phyloP scores from a whole-genome alignment of 2,329 filamentous ascomycete genomes.

The Fusarium gaditjirri region DNA sequence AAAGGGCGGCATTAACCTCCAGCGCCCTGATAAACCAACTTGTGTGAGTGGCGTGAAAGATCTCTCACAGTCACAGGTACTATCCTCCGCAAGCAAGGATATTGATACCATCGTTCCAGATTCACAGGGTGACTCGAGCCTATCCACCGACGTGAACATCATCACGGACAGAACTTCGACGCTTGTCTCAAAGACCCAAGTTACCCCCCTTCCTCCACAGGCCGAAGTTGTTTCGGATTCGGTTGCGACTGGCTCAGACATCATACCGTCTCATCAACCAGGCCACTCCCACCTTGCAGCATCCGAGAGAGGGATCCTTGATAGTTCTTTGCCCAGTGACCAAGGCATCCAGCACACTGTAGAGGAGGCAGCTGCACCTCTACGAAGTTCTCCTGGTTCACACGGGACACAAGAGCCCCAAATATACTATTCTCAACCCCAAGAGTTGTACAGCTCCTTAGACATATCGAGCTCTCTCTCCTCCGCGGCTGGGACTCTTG shows the following conservation, averaged over 20 bases:
- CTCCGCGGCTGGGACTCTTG: neutral
- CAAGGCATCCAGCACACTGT: neutral
- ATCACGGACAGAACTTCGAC: neutral
- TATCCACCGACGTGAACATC: constrained; percentile 6
- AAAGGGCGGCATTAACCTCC: neutral
- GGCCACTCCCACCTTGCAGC: constrained; percentile 8
- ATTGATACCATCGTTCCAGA: constrained; percentile 33
- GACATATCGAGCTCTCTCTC: constrained; percentile 1
- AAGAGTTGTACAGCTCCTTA: neutral
- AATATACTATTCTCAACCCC: constrained; percentile 39
- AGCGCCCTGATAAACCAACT: neutral
- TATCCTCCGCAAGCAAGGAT: constrained; percentile 1
- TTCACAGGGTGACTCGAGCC: constrained; percentile 33
- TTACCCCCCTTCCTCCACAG: constrained; percentile 10
- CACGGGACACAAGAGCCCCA: constrained; percentile 2
- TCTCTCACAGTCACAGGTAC: neutral
- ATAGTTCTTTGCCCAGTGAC: neutral
- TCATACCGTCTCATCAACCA: constrained; percentile 46
- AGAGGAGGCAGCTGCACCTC: neutral
- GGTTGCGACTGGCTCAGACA: constrained; percentile 13
- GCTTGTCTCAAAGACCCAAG: neutral
- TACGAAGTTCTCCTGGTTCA: neutral
- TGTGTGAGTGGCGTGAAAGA: neutral
- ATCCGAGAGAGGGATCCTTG: constrained; percentile 1
- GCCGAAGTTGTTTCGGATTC: constrained; percentile 25